Base-by-base conservation (phyloP, 116 monocot genomes). In the Cymodocea nodosa region DNA sequence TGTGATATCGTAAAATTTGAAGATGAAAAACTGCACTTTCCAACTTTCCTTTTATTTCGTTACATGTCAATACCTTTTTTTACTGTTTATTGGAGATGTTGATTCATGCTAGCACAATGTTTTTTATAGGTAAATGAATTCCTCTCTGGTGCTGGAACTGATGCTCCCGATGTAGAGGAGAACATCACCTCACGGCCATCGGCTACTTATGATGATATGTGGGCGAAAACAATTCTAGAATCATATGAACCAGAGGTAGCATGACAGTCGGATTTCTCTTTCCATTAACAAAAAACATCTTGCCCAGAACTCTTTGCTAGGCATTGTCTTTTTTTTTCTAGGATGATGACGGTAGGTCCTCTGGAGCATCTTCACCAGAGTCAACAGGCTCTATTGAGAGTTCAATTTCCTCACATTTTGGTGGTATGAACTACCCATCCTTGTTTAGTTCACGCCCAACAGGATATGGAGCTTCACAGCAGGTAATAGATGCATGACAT, bases 121-220 rank as follows among this genome's bases (percentile, higher is more conserved):
- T 44, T 24, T 50, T 50, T 55, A 50, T 17, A 98, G 98, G 98
- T 98, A 50, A 98, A 98, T 78, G 98, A 98, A 64, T 98, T 89
- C 72, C 98, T 98, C 77, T 79, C 92, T 84, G 98, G 98, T 74
- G 92, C 92, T 74, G 98, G 98, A 79, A 92, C 86, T 59, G 98
- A 98, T 82, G 98, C 98, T 58, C 98, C 98, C 67, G 98, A 98
- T 74, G 86, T 92, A 13, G 97, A 97, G 60, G 98, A 98, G 77
- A 86, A 87, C 62, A 75, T 89, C 35, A 80, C 80, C 30, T 86
- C 88, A 58, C 80, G 86, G 56, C 84, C 84, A 60, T 92, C 92
- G 3, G 83, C 76, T 50, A 73, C 77, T 62, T 98, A 98, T 70
- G 92, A 92, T 69, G 92, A 98, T 63, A 84, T 98, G 86, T 98